These are phyloP conservation scores for Naegleria fowleri DNA, from an alignment of 208 protist species.

Conservation along the genomic window DNA sequence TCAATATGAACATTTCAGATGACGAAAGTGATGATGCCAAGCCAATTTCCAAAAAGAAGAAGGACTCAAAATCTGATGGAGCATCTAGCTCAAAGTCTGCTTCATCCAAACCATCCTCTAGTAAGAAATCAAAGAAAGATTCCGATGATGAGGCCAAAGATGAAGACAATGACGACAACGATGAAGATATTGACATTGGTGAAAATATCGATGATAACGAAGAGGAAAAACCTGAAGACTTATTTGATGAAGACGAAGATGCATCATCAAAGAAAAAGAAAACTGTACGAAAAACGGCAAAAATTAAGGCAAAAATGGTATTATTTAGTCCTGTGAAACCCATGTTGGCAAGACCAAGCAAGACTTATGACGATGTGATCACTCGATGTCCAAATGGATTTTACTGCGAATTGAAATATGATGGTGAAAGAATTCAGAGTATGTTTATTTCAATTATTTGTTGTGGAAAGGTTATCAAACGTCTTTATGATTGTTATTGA, in stretches of 20 bases:
- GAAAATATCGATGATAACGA: constrained; percentile 1
- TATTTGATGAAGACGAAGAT: neutral
- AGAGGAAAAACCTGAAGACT: constrained; percentile 10
- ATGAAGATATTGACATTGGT: neutral
- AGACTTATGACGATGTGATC: constrained; percentile 47
- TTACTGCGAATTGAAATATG: constrained; percentile 75
- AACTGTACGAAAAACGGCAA: constrained; percentile 2
- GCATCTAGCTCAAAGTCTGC: neutral
- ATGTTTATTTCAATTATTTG: constrained; percentile 27
- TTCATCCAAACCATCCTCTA: neutral
- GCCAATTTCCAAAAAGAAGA: neutral
- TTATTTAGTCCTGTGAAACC: constrained; percentile 53
- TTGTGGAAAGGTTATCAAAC: too few relatives aligned
- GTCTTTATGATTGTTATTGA: too few relatives aligned
- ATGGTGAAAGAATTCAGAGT: constrained; percentile 72
- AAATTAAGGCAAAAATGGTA: constrained; percentile 28
- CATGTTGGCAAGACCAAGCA: constrained; percentile 51
- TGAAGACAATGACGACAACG: neutral
- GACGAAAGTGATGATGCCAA: neutral
- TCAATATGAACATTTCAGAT: neutral
- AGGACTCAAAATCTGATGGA: neutral
- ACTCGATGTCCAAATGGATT: constrained; percentile 65
- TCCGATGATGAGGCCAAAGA: neutral
- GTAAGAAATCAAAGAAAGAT: neutral
- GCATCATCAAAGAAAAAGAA: neutral